Evolutionary conservation across 306 rosid species (phyloP), one percentile per base, ranked within the genome.

Genomic region (Rubus idaeus): DNA sequence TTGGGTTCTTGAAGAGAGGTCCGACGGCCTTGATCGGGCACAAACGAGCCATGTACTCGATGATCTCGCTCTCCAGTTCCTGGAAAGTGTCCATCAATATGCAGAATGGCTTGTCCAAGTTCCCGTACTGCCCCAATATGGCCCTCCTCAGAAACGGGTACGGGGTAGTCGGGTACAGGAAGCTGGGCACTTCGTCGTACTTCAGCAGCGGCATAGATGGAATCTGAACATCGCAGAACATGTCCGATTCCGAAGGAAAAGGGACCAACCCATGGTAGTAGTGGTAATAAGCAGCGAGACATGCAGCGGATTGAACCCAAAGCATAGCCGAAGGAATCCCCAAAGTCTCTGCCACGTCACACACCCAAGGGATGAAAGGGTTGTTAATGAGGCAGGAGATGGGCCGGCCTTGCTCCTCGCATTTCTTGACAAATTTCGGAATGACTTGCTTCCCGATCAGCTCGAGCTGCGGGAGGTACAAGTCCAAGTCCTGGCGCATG

Each of bases 271-370:
- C 80, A 70, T 88, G 88, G 65, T 37, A 75, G 53, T 76, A 81
- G 30, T 84, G 84, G 49, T 88, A 89, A 21, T 91, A 91, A n/a
- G 87, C 70, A 0, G 89, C 63, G 40, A 89, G 86, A n/a, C 79
- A 81, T 41, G 97, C 89, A 13, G 70, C 70, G 3, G 94, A 89
- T 61, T 91, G 97, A 60, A 91, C 71, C 97, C 97, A 91, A 1
- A 91, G 73, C 57, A 88, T 35, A 26, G 91, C 85, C 11, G 83
- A 88, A 50, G 89, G 92, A 39, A 88, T 66, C 7, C 61, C 68
- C 10, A 81, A 77, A 8, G 76, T 79, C 13, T 63, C 62, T 3
- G 92, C 94, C 0, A 88, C 90, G 40, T 89, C 97, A 52, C 56
- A 65, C 37, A 87, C 88, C 97, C 97, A 91, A 0, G 97, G 97